Percentiles rank a stretch among this genome's conserved stretches.
Evolutionary conservation across 2,329 filamentous ascomycete genomes (phyloP).

Genomic region (Emmonsia crescens): DNA sequence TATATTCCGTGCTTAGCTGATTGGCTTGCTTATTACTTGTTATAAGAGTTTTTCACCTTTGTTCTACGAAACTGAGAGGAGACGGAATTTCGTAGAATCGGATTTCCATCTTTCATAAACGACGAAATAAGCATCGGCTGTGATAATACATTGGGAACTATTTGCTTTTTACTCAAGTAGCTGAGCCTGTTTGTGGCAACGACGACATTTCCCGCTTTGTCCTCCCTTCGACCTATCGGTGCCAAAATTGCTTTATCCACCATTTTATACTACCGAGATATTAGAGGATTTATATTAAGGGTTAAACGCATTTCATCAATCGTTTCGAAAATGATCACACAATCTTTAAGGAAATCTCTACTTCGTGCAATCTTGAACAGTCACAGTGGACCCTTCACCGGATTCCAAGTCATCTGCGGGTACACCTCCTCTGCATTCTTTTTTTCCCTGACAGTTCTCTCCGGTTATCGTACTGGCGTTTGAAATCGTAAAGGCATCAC

Average conservation of each 20-base stretch:
- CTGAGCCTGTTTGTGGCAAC: background rate
- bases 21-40: no score
- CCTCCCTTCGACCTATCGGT: background rate
- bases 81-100: no score
- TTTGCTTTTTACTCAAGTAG: background rate
- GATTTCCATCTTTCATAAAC: no score
- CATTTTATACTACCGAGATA: background rate
- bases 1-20: no score
- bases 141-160: background rate
- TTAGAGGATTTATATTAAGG: background rate
- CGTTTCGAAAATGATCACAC: background rate
- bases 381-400: background rate
- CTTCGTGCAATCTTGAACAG: background rate
- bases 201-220: background rate
- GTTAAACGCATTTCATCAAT: background rate
- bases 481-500: background rate
- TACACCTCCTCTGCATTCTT: background rate
- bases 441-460: background rate
- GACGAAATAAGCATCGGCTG: no score
- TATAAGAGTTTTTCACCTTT: no score
- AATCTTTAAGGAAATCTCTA: background rate
- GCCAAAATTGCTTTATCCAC: background rate
- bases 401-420: background rate
- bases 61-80: no score
- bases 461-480: background rate